A percentile compares a stretch with the other conserved stretches of the same genome.
Evolutionary conservation across 768 basidiomycete species (phyloP).

Genomic region (Boletus bicolor): DNA sequence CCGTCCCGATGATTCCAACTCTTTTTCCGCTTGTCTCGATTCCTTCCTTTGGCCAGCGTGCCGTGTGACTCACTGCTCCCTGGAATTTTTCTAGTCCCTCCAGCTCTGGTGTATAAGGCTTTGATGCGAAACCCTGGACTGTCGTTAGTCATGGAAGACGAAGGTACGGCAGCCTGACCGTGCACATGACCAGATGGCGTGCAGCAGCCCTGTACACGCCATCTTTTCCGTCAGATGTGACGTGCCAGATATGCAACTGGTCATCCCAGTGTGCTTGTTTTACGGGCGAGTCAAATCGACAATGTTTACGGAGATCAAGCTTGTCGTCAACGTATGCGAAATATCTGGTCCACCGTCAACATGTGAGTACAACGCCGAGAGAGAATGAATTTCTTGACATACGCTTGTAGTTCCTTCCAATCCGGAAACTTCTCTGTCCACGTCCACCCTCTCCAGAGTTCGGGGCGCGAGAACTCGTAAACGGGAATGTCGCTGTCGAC

Average conservation of each 20-base stretch:
- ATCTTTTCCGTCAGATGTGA: conserved; percentile 4
- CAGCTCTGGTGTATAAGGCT: conserved; percentile 9
- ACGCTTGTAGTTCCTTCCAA: too few relatives aligned
- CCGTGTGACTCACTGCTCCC: conserved; percentile 10
- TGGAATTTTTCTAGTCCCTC: conserved; percentile 11
- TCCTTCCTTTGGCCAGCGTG: conserved; percentile 14
- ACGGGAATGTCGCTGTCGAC: conserved; percentile 9
- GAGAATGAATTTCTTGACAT: too few relatives aligned
- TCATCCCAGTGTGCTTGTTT: conserved; percentile 13
- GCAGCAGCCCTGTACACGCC: conserved; percentile 10
- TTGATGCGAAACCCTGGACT: conserved; percentile 7
- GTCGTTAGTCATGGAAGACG: neutral
- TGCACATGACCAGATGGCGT: conserved; percentile 14
- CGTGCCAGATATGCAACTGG: conserved; percentile 3
- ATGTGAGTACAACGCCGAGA: neutral
- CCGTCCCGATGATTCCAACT: conserved; percentile 18
- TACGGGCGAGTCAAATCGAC: conserved; percentile 10
- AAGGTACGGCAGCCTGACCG: neutral
- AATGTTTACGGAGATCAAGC: conserved; percentile 13
- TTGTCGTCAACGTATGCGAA: conserved; percentile 14
- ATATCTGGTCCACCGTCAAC: neutral
- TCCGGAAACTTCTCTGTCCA: too few relatives aligned
- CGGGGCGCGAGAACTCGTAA: conserved; percentile 1
- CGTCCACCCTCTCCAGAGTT: too few relatives aligned
- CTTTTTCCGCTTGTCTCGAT: conserved; percentile 11